A percentile compares a stretch with the other conserved stretches of the same genome.
These are phyloP conservation scores for Chlamydomonas sphaeroides DNA, from an alignment of 139 green algal species.

Conservation along the genomic window DNA sequence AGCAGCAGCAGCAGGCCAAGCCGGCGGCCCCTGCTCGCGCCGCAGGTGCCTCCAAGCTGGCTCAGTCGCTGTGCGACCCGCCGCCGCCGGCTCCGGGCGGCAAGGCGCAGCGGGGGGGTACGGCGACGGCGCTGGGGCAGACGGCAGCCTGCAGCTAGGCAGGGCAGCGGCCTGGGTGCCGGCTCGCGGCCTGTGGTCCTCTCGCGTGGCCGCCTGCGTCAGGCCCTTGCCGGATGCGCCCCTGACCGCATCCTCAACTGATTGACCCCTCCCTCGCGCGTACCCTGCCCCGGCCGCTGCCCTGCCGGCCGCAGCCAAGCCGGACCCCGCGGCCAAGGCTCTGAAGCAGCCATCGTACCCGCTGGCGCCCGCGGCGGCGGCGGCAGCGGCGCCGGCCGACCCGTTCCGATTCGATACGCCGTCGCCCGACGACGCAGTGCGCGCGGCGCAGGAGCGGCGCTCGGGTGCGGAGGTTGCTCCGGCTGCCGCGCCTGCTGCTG, in stretches of 20 bases:
- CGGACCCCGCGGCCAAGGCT: constrained; percentile 29
- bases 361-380: constrained; percentile 5
- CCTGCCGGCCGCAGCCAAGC: constrained; percentile 29
- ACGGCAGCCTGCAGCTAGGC: too few species aligned
- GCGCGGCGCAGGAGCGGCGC: constrained; percentile 51
- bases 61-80: constrained; percentile 65
- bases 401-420: constrained; percentile 73
- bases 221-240: too few species aligned
- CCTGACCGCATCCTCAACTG: too few species aligned
- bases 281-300: not conserved
- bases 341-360: constrained; percentile 42
- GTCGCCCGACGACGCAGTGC: constrained; percentile 76
- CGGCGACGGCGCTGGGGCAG: too few species aligned
- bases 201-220: too few species aligned
- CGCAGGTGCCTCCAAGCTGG: constrained; percentile 82
- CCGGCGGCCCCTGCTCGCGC: constrained; percentile 34
- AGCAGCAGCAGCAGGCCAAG: not conserved
- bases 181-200: too few species aligned
- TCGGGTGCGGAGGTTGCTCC: not conserved
- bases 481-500: too few species aligned
- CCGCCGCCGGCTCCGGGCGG: constrained; percentile 60
- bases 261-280: not conserved
- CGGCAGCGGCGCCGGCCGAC: not conserved
- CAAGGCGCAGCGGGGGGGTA: constrained; percentile 71
- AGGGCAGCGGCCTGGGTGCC: too few species aligned